These are phyloP conservation scores for Paraleonurus japonicus DNA, from an alignment of 257 asterid genomes.

Conservation along the genomic window DNA sequence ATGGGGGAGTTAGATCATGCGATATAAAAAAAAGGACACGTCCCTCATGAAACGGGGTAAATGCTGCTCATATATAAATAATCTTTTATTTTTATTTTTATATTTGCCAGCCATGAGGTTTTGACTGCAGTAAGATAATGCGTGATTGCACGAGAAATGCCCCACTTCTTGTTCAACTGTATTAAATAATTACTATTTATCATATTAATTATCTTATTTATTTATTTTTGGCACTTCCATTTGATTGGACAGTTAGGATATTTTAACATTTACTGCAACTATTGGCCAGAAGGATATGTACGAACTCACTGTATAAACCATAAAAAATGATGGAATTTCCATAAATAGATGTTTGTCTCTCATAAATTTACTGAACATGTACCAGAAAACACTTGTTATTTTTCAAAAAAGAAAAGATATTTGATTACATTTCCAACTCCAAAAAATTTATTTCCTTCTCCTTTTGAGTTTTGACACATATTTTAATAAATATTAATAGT, in stretches of 20 bases:
- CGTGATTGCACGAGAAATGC: constrained; percentile 85
- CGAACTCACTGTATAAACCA: not conserved
- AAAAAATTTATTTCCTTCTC: too few species aligned
- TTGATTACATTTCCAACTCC: too few species aligned
- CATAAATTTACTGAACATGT: not conserved
- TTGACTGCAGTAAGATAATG: constrained; percentile 54
- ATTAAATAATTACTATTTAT: not conserved
- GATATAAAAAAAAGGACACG: constrained; percentile 54
- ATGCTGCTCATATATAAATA: constrained; percentile 30
- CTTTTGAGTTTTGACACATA: too few species aligned
- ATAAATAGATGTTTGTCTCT: constrained; percentile 4
- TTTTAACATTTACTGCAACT: not conserved
- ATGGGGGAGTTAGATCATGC: constrained; percentile 33
- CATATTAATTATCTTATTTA: not conserved
- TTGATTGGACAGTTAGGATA: not conserved
- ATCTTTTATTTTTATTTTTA: not conserved
- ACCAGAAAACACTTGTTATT: too few species aligned
- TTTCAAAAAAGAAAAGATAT: too few species aligned
- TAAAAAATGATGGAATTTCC: not conserved
- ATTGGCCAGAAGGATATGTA: not conserved
- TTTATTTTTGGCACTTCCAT: not conserved
- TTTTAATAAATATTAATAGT: too few species aligned
- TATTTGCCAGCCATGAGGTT: constrained; percentile 33
- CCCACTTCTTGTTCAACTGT: constrained; percentile 27
- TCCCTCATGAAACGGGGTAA: constrained; percentile 73